Conservation (phyloP, 495 filamentous ascomycete species). For the Tuber borchii region DNA sequence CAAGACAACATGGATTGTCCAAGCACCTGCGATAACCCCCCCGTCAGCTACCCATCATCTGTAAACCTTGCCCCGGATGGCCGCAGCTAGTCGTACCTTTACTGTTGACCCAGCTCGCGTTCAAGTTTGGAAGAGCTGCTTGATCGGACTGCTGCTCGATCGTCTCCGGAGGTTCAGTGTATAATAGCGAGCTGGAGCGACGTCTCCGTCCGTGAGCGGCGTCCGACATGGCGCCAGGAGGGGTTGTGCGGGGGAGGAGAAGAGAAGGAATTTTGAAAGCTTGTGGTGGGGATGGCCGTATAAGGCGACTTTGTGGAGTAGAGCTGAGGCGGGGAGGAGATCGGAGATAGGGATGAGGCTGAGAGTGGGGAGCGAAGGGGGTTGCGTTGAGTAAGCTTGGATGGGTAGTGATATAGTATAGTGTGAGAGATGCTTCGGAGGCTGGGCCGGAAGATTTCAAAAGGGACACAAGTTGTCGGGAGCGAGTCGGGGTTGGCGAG, state of each 20-base stretch:
- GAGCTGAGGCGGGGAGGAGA: constrained; percentile 11
- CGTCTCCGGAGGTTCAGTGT: constrained; percentile 87
- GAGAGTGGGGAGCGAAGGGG: constrained; percentile 9
- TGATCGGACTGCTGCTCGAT: constrained; percentile 95
- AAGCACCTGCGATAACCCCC: constrained; percentile 61
- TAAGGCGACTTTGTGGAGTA: constrained; percentile 19
- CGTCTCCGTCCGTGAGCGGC: constrained; percentile 58
- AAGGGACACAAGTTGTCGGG: constrained; percentile 23
- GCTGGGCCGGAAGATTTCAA: not conserved
- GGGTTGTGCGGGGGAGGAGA: constrained; percentile 41
- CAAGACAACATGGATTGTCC: constrained; percentile 91
- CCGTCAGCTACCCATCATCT: constrained; percentile 18
- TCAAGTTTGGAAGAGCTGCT: constrained; percentile 85
- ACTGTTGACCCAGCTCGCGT: constrained; percentile 97
- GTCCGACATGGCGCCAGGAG: constrained; percentile 39
- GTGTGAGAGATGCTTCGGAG: not conserved
- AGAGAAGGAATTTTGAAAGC: constrained; percentile 39
- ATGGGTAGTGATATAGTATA: not conserved
- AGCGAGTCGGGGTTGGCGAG: constrained; percentile 15
- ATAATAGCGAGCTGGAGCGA: constrained; percentile 91
- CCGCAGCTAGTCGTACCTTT: constrained; percentile 63
- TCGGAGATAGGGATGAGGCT: constrained; percentile 28
- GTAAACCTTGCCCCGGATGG: not conserved
- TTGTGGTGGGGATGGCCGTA: constrained; percentile 25
- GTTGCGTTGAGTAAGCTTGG: constrained; percentile 14